Evolutionary conservation across 2,329 filamentous ascomycete genomes (phyloP).

Genomic region (Monosporascus sp.): DNA sequence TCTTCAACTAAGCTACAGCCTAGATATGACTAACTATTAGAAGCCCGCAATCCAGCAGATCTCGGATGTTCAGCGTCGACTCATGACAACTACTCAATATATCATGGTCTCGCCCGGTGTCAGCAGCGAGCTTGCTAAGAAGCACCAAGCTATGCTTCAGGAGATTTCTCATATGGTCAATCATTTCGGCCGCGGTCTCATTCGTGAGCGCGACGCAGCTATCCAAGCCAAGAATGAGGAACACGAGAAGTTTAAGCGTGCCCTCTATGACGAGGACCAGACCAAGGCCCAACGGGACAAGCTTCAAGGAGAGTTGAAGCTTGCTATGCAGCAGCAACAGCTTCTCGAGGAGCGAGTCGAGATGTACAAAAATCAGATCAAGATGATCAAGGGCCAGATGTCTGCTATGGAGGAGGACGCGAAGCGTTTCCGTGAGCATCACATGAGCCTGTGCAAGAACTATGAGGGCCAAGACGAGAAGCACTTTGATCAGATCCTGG

Average conservation of each 20-base stretch:
- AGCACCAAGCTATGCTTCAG: constrained; percentile 12
- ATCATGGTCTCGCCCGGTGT: constrained; percentile 15
- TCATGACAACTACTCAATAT: constrained; percentile 16
- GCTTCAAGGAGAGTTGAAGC: constrained; percentile 1
- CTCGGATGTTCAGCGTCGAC: constrained; percentile 6
- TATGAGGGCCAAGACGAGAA: constrained; percentile 17
- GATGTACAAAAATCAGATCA: constrained; percentile 4
- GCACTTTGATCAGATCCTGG: constrained; percentile 15
- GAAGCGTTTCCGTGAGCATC: constrained; percentile 13
- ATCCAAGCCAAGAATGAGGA: constrained; percentile 2
- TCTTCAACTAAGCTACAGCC: not conserved
- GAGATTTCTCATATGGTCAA: constrained; percentile 16
- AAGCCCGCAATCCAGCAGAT: constrained; percentile 6
- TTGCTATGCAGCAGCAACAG: constrained; percentile 8
- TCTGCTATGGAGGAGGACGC: constrained; percentile 5
- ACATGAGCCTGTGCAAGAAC: constrained; percentile 9
- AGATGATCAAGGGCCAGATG: constrained; percentile 6
- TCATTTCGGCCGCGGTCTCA: constrained; percentile 5
- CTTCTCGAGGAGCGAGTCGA: constrained; percentile 11
- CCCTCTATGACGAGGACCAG: constrained; percentile 1
- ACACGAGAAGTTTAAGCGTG: constrained; percentile 8
- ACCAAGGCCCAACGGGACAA: constrained; percentile 2
- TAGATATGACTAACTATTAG: not conserved
- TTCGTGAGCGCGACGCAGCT: constrained; percentile 12
- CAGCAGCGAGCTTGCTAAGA: constrained; percentile 3